phyloP scores from a whole-genome alignment of 2,329 filamentous ascomycete genomes.

The Hirsutella thompsonii region DNA sequence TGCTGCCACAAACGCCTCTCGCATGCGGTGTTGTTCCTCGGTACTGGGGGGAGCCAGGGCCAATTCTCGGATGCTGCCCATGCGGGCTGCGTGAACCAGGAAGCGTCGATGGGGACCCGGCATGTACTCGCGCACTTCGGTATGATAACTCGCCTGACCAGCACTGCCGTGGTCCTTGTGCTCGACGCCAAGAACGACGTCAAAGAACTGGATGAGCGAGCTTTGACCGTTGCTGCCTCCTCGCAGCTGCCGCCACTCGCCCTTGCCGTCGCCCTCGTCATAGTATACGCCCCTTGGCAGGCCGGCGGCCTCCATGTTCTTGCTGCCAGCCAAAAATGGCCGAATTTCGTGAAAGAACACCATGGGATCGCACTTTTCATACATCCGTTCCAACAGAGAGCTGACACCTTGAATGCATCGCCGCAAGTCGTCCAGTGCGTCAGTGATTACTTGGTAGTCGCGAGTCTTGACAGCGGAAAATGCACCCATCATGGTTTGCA shows the following conservation, averaged over 20 bases:
- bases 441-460: conserved; percentile 47
- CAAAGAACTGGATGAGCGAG: conserved; percentile 86
- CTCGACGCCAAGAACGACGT: conserved; percentile 72
- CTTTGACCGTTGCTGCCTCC: conserved; percentile 91
- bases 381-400: conserved; percentile 64
- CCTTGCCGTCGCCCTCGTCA: conserved; percentile 55
- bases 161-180: conserved; percentile 38
- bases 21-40: conserved; percentile 31
- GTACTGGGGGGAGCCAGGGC: conserved; percentile 41
- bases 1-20: conserved; percentile 52
- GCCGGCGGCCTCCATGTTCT: conserved; percentile 80
- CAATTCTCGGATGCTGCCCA: conserved; percentile 63
- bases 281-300: conserved; percentile 76
- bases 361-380: conserved; percentile 75
- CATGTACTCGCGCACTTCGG: conserved; percentile 82
- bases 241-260: conserved; percentile 63
- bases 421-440: conserved; percentile 52
- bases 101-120: conserved; percentile 72
- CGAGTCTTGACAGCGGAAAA: conserved; percentile 53
- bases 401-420: conserved; percentile 57
- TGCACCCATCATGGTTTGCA: conserved; percentile 67
- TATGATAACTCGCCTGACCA: conserved; percentile 28
- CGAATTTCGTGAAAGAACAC: conserved; percentile 84
- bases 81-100: conserved; percentile 53
- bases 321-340: conserved; percentile 80